These are phyloP conservation scores for Phytopythium montanum DNA, from an alignment of 352 stramenopile genomes.

Conservation along the genomic window DNA sequence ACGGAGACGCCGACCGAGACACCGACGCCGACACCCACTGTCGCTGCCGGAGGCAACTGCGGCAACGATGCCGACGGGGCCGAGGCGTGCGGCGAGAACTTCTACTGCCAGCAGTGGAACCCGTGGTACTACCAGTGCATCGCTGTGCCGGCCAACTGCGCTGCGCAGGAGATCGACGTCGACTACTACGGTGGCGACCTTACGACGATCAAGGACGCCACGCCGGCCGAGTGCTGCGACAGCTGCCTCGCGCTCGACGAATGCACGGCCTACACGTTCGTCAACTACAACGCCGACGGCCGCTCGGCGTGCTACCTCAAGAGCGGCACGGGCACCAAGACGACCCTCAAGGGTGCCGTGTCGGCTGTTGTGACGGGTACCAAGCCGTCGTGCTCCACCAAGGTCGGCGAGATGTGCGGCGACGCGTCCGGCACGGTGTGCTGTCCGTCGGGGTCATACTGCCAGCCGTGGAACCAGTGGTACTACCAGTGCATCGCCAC, in stretches of 20 bases:
- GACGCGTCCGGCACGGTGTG: no score
- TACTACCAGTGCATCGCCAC: conserved; percentile 42
- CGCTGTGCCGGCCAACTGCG: conserved; percentile 7
- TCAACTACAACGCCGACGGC: conserved; percentile 29
- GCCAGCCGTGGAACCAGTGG: conserved; percentile 15
- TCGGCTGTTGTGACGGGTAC: no score
- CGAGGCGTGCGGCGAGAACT: conserved; percentile 10
- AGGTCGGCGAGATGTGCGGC: no score
- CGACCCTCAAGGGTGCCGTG: no score
- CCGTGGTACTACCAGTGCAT: conserved; percentile 18
- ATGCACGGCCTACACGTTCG: conserved; percentile 33
- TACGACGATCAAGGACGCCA: conserved; percentile 17
- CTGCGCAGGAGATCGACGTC: conserved; percentile 15
- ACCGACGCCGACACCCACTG: not conserved
- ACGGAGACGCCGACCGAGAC: no score
- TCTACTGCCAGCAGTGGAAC: conserved; percentile 21
- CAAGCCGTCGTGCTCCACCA: no score
- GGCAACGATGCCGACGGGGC: not conserved
- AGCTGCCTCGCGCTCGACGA: conserved; percentile 16
- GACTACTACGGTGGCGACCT: conserved; percentile 27
- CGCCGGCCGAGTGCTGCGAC: conserved; percentile 21
- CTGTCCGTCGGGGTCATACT: conserved; percentile 9
- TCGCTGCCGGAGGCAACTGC: not conserved
- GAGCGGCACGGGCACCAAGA: conserved; percentile 18
- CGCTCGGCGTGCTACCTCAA: conserved; percentile 35